Percentiles rank a stretch among this genome's conserved stretches.
These are phyloP conservation scores for Ustilago loliicola DNA, from an alignment of 1,284 basidiomycete genomes.

Conservation along the genomic window DNA sequence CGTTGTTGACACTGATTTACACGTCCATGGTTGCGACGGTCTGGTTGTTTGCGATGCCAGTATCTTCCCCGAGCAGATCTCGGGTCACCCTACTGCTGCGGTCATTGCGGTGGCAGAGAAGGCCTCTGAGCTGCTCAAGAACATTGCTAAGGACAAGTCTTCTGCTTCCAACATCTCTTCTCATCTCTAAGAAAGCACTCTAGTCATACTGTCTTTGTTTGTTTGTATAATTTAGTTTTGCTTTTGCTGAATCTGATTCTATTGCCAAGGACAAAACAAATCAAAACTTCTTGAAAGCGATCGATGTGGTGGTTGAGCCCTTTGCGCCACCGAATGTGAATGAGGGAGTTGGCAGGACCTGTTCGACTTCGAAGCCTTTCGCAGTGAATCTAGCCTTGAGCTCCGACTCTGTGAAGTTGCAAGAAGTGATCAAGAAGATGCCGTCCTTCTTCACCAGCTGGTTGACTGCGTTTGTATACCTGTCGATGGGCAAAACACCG, in stretches of 20 bases:
- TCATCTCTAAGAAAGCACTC: conserved; percentile 18
- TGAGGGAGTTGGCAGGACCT: conserved; percentile 59
- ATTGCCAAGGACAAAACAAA: background rate
- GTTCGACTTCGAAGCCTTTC: conserved; percentile 51
- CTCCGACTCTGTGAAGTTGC: conserved; percentile 90
- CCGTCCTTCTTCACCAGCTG: conserved; percentile 75
- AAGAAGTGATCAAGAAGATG: conserved; percentile 83
- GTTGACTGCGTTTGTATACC: conserved; percentile 78
- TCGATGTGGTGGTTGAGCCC: conserved; percentile 58
- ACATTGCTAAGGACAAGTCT: conserved; percentile 23
- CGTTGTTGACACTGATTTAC: conserved; percentile 53
- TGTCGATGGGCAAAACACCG: conserved; percentile 75
- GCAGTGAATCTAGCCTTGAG: conserved; percentile 76
- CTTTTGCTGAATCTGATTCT: background rate
- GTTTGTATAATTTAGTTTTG: background rate
- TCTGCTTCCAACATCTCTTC: conserved; percentile 25
- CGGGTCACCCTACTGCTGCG: conserved; percentile 55
- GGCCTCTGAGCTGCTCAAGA: conserved; percentile 45
- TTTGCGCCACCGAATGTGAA: conserved; percentile 63
- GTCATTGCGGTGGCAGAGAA: conserved; percentile 58
- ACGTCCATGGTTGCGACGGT: conserved; percentile 50
- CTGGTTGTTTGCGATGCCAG: conserved; percentile 60
- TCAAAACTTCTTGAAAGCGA: conserved; percentile 47
- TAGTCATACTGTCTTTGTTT: background rate
- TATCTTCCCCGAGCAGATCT: conserved; percentile 61